These are phyloP conservation scores for Pestalotiopsis sp. DNA, from an alignment of 2,329 filamentous ascomycete species.

Conservation along the genomic window DNA sequence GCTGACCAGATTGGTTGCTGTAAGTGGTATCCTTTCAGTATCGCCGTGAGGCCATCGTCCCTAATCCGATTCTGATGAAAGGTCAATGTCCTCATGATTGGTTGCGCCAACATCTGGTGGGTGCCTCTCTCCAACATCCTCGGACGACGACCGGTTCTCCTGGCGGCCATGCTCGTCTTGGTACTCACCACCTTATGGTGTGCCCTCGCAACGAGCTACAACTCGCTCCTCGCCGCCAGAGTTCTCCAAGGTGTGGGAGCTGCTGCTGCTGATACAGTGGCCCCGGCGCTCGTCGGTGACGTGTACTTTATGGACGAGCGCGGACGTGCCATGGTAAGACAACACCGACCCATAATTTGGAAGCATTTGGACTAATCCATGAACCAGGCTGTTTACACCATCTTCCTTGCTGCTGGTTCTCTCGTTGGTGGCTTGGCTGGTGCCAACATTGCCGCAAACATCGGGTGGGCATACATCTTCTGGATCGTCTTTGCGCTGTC, in stretches of 20 bases:
- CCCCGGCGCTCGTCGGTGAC: constrained; percentile 35
- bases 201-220: constrained; percentile 24
- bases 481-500: constrained; percentile 31
- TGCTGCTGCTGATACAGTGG: constrained; percentile 35
- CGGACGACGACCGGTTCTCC: constrained; percentile 32
- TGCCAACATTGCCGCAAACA: constrained; percentile 33
- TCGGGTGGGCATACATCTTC: constrained; percentile 36
- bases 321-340: constrained; percentile 33
- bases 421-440: constrained; percentile 36
- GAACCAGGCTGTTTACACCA: constrained; percentile 29
- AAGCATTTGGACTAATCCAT: background rate
- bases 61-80: background rate
- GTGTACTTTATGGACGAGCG: constrained; percentile 39
- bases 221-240: constrained; percentile 28
- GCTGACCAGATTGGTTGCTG: constrained; percentile 32
- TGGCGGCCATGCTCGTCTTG: constrained; percentile 30
- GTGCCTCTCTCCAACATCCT: constrained; percentile 38
- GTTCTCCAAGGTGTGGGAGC: constrained; percentile 35
- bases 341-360: background rate
- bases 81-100: constrained; percentile 29
- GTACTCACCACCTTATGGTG: constrained; percentile 27
- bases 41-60: constrained; percentile 25
- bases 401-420: constrained; percentile 32
- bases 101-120: constrained; percentile 36
- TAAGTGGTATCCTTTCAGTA: constrained; percentile 15